Evolutionary conservation across 805 yeast species (phyloP).

Genomic region (Starmerella floris): DNA sequence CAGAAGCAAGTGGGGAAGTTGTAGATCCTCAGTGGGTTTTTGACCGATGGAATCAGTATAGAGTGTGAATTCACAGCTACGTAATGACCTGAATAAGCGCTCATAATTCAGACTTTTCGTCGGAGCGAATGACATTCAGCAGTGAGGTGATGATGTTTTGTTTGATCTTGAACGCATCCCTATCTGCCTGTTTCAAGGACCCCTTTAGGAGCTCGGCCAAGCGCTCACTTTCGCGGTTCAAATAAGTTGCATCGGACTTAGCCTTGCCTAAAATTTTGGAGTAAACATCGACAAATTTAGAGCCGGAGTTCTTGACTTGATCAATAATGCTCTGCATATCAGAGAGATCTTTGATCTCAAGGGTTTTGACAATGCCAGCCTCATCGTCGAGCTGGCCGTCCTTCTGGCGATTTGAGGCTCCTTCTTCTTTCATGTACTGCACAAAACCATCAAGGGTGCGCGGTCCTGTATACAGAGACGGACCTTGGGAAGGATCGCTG

Average conservation of each 20-base stretch:
- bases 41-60: background rate
- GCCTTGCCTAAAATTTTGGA: slow-evolving; percentile 24
- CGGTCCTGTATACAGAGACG: slow-evolving; percentile 35
- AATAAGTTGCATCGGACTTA: slow-evolving; percentile 26
- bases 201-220: slow-evolving; percentile 32
- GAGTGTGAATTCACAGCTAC: background rate
- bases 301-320: slow-evolving; percentile 16
- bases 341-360: slow-evolving; percentile 24
- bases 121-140: slow-evolving; percentile 2
- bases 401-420: slow-evolving; percentile 31
- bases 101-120: slow-evolving; percentile 22
- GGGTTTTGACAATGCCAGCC: slow-evolving; percentile 33
- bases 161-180: slow-evolving; percentile 41
- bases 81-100: background rate
- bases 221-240: slow-evolving; percentile 36
- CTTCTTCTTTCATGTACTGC: slow-evolving; percentile 34
- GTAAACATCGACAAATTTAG: slow-evolving; percentile 22
- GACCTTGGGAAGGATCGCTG: slow-evolving; percentile 10
- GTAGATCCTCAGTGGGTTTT: slow-evolving; percentile 3
- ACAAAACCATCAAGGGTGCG: slow-evolving; percentile 40
- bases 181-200: slow-evolving; percentile 31
- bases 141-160: slow-evolving; percentile 37
- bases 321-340: slow-evolving; percentile 22
- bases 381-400: slow-evolving; percentile 31
- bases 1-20: too few relatives aligned